Conservation (phyloP, 179 eudicot genomes). For the Dionaea muscipula region DNA sequence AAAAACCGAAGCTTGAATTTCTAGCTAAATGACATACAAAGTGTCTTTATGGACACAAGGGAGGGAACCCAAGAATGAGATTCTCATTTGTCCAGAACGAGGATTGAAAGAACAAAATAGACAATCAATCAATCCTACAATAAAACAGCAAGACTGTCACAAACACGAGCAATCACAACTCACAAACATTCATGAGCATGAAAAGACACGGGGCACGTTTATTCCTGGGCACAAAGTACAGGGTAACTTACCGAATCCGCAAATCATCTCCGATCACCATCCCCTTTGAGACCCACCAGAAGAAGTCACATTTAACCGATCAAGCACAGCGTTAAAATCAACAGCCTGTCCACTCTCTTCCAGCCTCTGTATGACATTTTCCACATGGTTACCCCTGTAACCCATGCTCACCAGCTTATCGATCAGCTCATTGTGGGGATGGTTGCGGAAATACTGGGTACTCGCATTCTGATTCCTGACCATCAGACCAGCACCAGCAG, state of each 20-base stretch:
- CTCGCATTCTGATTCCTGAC: conserved; percentile 31
- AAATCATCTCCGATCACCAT: conserved; percentile 35
- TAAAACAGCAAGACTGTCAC: conserved; percentile 37
- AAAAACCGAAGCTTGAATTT: too few relatives aligned
- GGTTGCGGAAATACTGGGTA: conserved; percentile 44
- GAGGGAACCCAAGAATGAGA: neutral
- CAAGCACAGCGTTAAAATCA: conserved; percentile 86
- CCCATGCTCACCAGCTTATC: conserved; percentile 92
- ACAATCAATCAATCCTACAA: conserved; percentile 36
- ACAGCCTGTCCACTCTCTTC: conserved; percentile 81
- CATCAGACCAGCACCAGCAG: conserved; percentile 27
- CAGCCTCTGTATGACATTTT: conserved; percentile 72
- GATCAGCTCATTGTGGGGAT: conserved; percentile 75
- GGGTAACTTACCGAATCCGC: conserved; percentile 20
- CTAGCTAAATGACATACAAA: too few relatives aligned
- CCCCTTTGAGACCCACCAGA: conserved; percentile 74
- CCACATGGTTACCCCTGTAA: conserved; percentile 74
- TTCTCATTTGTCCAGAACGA: neutral
- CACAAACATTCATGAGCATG: conserved; percentile 20
- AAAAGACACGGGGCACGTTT: conserved; percentile 17
- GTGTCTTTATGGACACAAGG: neutral
- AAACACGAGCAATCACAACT: conserved; percentile 13
- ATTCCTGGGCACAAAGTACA: conserved; percentile 13
- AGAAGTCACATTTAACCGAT: conserved; percentile 69
- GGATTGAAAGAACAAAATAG: neutral